These are phyloP conservation scores for Pinus albicaulis DNA, from an alignment of 75 land plant species.

Conservation along the genomic window DNA sequence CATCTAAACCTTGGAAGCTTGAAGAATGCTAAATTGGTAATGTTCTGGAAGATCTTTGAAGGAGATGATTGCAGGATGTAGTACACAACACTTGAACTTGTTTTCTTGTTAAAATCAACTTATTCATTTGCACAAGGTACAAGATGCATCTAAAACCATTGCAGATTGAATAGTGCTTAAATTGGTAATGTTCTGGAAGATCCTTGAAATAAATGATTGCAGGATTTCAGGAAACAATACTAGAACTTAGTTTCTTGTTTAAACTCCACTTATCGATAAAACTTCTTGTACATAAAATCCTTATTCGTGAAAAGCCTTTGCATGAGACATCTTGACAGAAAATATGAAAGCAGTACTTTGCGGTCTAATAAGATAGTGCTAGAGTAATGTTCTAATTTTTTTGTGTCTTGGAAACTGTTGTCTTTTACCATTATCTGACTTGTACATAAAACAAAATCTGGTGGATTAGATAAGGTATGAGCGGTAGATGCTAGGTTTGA, in stretches of 20 bases:
- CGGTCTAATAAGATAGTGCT: neutral
- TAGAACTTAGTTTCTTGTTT: slow-evolving; percentile 4
- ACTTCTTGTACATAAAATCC: neutral
- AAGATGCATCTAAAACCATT: neutral
- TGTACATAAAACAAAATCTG: too few relatives aligned
- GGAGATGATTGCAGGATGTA: neutral
- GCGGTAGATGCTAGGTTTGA: neutral
- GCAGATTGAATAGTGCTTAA: neutral
- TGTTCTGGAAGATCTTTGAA: slow-evolving; percentile 1
- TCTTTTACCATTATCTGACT: too few relatives aligned
- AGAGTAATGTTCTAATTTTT: neutral
- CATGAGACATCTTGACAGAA: neutral
- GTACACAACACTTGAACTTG: slow-evolving; percentile 1
- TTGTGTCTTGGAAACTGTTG: neutral
- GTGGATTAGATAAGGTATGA: neutral
- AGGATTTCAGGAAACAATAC: neutral
- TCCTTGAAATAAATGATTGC: neutral
- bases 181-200: neutral
- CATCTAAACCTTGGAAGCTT: neutral
- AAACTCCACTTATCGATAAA: neutral
- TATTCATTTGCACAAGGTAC: neutral
- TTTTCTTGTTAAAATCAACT: neutral
- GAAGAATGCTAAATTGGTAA: neutral
- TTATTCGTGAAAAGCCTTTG: neutral
- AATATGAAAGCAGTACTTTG: neutral